phyloP scores from a whole-genome alignment of 148 eudicot genomes.

The Oxyria digyna region DNA sequence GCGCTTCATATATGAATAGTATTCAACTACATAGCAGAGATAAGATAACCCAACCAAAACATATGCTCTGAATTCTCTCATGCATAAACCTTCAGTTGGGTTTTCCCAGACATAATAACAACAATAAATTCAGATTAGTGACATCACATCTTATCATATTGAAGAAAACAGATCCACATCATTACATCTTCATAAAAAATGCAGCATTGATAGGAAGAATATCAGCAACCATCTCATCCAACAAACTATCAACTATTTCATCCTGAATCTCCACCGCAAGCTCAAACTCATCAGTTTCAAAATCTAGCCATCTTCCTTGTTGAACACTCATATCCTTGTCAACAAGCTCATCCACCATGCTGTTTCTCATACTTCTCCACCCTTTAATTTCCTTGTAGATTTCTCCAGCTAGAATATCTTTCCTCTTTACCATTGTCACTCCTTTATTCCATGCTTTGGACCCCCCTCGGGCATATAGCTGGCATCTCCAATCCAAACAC shows the following conservation, averaged over 20 bases:
- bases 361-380: conserved; percentile 51
- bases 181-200: neutral
- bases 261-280: conserved; percentile 58
- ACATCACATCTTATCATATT: neutral
- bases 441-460: conserved; percentile 47
- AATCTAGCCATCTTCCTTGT: conserved; percentile 74
- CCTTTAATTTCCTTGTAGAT: conserved; percentile 47
- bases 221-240: conserved; percentile 65
- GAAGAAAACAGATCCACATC: neutral
- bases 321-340: conserved; percentile 84
- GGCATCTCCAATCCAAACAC: conserved; percentile 54
- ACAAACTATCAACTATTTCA: conserved; percentile 46
- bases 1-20: too few relatives aligned
- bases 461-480: conserved; percentile 35
- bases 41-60: too few relatives aligned
- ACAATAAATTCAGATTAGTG: neutral
- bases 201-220: conserved; percentile 8
- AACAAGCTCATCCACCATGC: conserved; percentile 86
- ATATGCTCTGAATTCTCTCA: too few relatives aligned
- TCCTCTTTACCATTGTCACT: conserved; percentile 33
- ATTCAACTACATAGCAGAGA: too few relatives aligned
- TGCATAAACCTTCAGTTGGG: too few relatives aligned
- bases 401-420: conserved; percentile 54
- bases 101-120: too few relatives aligned
- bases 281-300: conserved; percentile 54